A percentile compares a stretch with the other conserved stretches of the same genome.
Conservation (phyloP, 176 grass and related monocot genomes). For the Paspalum vaginatum region DNA sequence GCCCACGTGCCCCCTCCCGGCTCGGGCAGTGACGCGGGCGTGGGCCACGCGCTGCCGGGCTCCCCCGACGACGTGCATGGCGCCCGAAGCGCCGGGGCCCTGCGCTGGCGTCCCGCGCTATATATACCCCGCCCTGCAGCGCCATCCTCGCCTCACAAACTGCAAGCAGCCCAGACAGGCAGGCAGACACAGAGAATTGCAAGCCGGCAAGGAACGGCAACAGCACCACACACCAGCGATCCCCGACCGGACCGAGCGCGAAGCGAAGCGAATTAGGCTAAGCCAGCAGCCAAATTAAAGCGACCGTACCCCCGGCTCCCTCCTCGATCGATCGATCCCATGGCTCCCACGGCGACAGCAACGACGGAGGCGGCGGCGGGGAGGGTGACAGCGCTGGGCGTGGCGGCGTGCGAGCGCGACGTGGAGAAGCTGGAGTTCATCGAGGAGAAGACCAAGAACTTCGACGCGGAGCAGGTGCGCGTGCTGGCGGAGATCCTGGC, state of each 20-base stretch:
- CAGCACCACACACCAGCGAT: not conserved
- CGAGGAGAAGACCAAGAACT: conserved; percentile 68
- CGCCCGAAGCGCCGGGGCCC: not conserved
- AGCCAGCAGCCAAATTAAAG: too few relatives aligned
- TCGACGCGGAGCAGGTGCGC: conserved; percentile 61
- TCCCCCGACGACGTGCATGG: conserved; percentile 65
- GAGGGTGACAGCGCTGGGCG: conserved; percentile 12
- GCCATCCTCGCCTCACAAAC: conserved; percentile 1
- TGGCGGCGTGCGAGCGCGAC: conserved; percentile 69
- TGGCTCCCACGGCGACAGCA: conserved; percentile 44
- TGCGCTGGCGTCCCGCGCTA: conserved; percentile 3
- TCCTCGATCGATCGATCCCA: not conserved
- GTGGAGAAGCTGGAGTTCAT: conserved; percentile 85
- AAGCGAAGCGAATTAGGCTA: too few relatives aligned
- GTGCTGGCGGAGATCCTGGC: conserved; percentile 75
- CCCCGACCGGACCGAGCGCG: not conserved
- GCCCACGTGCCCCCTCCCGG: conserved; percentile 52
- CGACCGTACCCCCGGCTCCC: too few relatives aligned
- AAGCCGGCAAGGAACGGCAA: conserved; percentile 41
- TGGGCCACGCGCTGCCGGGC: conserved; percentile 62
- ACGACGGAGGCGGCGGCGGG: not conserved
- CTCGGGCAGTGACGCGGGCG: conserved; percentile 44
- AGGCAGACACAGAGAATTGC: conserved; percentile 5
- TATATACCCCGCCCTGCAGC: conserved; percentile 44
- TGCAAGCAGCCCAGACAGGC: not conserved